Percentiles rank a stretch among this genome's conserved stretches.
phyloP scores from a whole-genome alignment of 805 yeast species.

The Phaffomyces thermotolerans region DNA sequence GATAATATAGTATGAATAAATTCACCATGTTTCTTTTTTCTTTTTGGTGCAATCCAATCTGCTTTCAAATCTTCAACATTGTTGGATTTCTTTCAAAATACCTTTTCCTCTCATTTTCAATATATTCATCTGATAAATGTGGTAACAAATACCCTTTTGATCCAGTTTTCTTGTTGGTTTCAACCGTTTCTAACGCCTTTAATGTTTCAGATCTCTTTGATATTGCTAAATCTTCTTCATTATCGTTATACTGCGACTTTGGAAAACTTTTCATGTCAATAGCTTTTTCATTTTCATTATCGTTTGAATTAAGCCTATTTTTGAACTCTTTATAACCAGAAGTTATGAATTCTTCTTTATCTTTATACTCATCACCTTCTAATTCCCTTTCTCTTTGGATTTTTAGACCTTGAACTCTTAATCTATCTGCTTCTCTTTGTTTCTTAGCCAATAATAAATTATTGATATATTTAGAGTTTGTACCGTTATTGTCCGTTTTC shows the following conservation, averaged over 20 bases:
- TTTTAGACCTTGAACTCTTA: conserved; percentile 31
- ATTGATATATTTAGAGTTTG: conserved; percentile 31
- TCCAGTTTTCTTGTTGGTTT: neutral
- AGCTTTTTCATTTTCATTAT: neutral
- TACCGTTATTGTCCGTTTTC: neutral
- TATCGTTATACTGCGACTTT: too few species aligned
- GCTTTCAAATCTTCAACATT: too few species aligned
- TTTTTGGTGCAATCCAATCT: too few species aligned
- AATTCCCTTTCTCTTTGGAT: conserved; percentile 30
- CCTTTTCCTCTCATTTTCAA: conserved; percentile 13
- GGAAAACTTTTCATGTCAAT: too few species aligned
- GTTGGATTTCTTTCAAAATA: conserved; percentile 11
- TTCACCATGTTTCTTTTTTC: too few species aligned
- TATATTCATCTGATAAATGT: conserved; percentile 7
- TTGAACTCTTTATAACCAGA: conserved; percentile 35
- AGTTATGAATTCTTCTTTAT: conserved; percentile 42
- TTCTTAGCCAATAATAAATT: conserved; percentile 37
- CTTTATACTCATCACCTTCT: conserved; percentile 33
- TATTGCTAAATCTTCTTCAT: too few species aligned
- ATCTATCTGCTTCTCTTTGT: conserved; percentile 38
- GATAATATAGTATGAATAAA: too few species aligned
- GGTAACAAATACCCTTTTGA: conserved; percentile 13
- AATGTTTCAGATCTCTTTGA: too few species aligned
- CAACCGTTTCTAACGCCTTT: too few species aligned
- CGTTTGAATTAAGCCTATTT: conserved; percentile 5